Evolutionary conservation across 768 basidiomycete species (phyloP).

Genomic region (Lactarius vividus): DNA sequence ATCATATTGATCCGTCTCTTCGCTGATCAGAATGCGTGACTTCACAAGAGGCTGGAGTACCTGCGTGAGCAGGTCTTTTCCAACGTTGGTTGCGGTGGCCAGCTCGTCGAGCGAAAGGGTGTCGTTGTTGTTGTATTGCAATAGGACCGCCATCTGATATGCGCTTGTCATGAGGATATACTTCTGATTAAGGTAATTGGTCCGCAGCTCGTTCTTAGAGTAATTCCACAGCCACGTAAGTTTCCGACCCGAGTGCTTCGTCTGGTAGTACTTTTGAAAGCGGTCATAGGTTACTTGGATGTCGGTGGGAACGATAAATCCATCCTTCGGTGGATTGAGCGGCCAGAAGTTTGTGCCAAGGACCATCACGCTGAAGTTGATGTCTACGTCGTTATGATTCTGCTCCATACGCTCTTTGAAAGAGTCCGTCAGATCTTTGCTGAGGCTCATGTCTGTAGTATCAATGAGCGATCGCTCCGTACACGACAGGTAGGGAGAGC

Average conservation of each 20-base stretch:
- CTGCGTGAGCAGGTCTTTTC: slow-evolving; percentile 76
- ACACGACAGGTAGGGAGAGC: slow-evolving; percentile 20
- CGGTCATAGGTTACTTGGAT: slow-evolving; percentile 85
- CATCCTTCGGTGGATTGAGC: slow-evolving; percentile 73
- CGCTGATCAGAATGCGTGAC: slow-evolving; percentile 85
- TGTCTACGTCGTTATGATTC: slow-evolving; percentile 80
- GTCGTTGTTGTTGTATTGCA: slow-evolving; percentile 92
- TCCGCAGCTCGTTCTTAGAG: slow-evolving; percentile 92
- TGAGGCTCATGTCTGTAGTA: slow-evolving; percentile 80
- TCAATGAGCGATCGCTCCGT: neutral
- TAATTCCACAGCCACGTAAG: slow-evolving; percentile 99
- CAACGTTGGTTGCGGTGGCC: slow-evolving; percentile 71
- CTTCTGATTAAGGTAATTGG: slow-evolving; percentile 90
- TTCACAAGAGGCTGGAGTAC: slow-evolving; percentile 63
- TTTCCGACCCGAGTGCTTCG: slow-evolving; percentile 91
- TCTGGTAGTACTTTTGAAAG: slow-evolving; percentile 91
- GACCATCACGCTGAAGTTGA: slow-evolving; percentile 92
- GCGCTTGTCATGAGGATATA: slow-evolving; percentile 95
- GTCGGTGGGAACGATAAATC: slow-evolving; percentile 87
- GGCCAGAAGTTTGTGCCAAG: slow-evolving; percentile 98
- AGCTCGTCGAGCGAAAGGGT: slow-evolving; percentile 82
- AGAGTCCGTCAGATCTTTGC: slow-evolving; percentile 91
- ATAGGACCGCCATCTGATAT: slow-evolving; percentile 91
- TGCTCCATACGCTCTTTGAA: slow-evolving; percentile 93
- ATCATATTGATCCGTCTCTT: slow-evolving; percentile 88